These are phyloP conservation scores for Psilocybe sp. DNA, from an alignment of 768 basidiomycete species.

Conservation along the genomic window DNA sequence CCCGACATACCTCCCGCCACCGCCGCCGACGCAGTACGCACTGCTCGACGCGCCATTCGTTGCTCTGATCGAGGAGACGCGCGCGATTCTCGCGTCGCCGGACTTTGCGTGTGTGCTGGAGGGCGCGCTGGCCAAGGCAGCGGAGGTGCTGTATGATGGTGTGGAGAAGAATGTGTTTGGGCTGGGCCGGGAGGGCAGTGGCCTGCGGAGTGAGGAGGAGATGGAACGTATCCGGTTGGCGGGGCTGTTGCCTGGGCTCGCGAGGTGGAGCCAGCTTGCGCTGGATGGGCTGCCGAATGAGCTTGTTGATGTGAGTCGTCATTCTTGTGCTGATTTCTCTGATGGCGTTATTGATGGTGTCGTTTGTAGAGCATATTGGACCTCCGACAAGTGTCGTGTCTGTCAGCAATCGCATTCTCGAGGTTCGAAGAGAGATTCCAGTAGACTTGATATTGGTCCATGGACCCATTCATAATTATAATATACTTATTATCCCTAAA, in stretches of 20 bases:
- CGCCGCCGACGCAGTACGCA: constrained; percentile 22
- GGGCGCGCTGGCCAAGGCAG: constrained; percentile 69
- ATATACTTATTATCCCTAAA: no score
- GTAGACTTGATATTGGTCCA: neutral
- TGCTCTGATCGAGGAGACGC: constrained; percentile 68
- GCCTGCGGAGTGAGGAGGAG: constrained; percentile 17
- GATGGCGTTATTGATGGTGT: neutral
- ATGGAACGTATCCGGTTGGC: constrained; percentile 67
- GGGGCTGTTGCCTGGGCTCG: constrained; percentile 75
- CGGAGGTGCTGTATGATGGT: constrained; percentile 58
- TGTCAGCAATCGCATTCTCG: constrained; percentile 37
- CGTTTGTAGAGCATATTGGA: constrained; percentile 53
- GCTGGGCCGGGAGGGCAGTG: constrained; percentile 7
- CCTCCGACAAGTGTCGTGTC: constrained; percentile 59
- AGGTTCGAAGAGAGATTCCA: constrained; percentile 11
- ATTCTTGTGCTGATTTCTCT: constrained; percentile 4
- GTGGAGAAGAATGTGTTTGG: constrained; percentile 65
- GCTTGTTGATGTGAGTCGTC: constrained; percentile 70
- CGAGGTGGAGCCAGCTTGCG: constrained; percentile 72
- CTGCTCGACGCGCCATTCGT: constrained; percentile 51
- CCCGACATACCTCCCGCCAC: constrained; percentile 6
- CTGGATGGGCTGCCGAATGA: constrained; percentile 74
- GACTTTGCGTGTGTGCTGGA: constrained; percentile 74
- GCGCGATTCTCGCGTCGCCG: constrained; percentile 53
- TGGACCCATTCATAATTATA: no score